A percentile compares a stretch with the other conserved stretches of the same genome.
Evolutionary conservation across 306 rosid genomes (phyloP).

Genomic region (Inga leiocalycina): DNA sequence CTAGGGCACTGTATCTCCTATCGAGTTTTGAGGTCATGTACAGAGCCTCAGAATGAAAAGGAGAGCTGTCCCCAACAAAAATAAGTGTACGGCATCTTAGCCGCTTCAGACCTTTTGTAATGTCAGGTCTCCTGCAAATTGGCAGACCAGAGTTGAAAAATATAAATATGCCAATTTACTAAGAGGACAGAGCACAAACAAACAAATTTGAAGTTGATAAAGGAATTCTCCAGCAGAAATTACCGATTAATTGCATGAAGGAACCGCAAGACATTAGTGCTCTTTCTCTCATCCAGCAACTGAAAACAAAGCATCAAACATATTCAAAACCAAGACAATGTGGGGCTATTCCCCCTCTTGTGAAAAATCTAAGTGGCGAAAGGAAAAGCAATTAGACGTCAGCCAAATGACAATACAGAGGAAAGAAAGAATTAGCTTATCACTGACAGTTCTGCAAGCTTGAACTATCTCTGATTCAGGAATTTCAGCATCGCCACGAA

Average conservation of each 20-base stretch:
- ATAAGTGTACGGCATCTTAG: slow-evolving; percentile 86
- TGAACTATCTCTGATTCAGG: slow-evolving; percentile 92
- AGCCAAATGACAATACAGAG: slow-evolving; percentile 24
- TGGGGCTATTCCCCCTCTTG: neutral
- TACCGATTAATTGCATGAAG: slow-evolving; percentile 81
- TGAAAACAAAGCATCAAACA: slow-evolving; percentile 38
- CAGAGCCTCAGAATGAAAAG: slow-evolving; percentile 90
- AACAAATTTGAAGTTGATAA: neutral
- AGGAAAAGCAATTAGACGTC: slow-evolving; percentile 22
- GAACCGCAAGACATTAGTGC: slow-evolving; percentile 69
- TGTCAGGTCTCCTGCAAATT: slow-evolving; percentile 76
- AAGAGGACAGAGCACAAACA: neutral
- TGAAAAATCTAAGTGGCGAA: neutral
- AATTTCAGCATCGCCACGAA: slow-evolving; percentile 77
- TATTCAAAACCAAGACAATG: slow-evolving; percentile 17
- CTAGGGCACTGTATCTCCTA: slow-evolving; percentile 77
- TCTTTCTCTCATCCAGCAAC: slow-evolving; percentile 89
- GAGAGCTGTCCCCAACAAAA: slow-evolving; percentile 92
- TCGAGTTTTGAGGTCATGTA: slow-evolving; percentile 84
- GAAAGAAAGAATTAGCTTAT: slow-evolving; percentile 25
- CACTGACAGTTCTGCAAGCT: slow-evolving; percentile 86
- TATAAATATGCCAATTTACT: slow-evolving; percentile 6
- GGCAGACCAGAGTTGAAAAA: slow-evolving; percentile 26
- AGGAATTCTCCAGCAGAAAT: slow-evolving; percentile 16
- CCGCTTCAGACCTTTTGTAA: slow-evolving; percentile 69